Conservation (phyloP, 306 rosid genomes). For the Sphenostylis stenocarpa region DNA sequence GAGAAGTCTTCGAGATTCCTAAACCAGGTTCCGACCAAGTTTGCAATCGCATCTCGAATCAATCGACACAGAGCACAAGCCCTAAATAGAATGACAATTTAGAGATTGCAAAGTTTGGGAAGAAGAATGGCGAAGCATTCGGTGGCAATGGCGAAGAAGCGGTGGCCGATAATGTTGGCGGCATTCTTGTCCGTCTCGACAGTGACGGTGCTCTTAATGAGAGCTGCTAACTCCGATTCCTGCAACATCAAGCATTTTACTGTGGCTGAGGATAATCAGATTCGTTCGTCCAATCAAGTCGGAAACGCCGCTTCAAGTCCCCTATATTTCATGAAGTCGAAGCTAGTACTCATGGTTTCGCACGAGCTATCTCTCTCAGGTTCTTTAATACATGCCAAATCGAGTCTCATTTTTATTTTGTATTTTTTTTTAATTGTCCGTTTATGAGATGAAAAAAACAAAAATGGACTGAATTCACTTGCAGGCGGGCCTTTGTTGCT, state of each 20-base stretch:
- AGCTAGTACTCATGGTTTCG: slow-evolving; percentile 83
- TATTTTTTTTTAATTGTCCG: not conserved
- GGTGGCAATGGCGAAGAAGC: slow-evolving; percentile 62
- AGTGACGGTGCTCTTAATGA: slow-evolving; percentile 37
- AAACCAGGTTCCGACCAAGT: not conserved
- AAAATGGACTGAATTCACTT: not conserved
- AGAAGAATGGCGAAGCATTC: slow-evolving; percentile 25
- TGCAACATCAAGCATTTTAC: slow-evolving; percentile 36
- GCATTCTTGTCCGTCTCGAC: slow-evolving; percentile 26
- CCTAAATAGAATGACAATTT: not conserved
- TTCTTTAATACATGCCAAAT: not conserved
- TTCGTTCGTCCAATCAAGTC: slow-evolving; percentile 35
- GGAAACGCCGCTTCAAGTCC: slow-evolving; percentile 41
- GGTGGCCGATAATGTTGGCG: slow-evolving; percentile 42
- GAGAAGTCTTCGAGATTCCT: not conserved
- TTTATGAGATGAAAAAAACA: not conserved
- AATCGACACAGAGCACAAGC: not conserved
- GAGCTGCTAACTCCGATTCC: slow-evolving; percentile 51
- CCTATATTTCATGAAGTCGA: slow-evolving; percentile 76
- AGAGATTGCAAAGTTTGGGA: not conserved
- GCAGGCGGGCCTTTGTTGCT: slow-evolving; percentile 66
- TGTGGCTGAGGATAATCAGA: not conserved
- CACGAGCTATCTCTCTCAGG: slow-evolving; percentile 83
- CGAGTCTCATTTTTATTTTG: not conserved
- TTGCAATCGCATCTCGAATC: not conserved